Evolutionary conservation across 257 asterid genomes (phyloP).

Genomic region (Petunia axillaris): DNA sequence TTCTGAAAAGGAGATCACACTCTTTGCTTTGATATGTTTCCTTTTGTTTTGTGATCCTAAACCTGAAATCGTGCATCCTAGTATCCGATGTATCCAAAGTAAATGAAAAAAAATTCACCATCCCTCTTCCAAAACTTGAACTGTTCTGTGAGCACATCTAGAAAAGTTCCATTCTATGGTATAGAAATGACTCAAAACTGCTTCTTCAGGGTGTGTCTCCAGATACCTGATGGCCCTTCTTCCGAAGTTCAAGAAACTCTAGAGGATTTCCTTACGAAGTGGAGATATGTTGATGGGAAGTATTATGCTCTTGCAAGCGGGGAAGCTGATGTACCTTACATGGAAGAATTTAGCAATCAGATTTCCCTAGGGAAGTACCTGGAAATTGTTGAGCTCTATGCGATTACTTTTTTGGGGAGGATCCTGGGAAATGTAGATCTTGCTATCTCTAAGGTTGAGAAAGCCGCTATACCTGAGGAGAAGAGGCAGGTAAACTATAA

Average conservation of each 20-base stretch:
- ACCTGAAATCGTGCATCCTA: slow-evolving; percentile 5
- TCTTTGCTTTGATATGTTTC: slow-evolving; percentile 16
- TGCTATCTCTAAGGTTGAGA: slow-evolving; percentile 87
- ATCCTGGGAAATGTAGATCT: slow-evolving; percentile 51
- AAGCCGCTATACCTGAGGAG: slow-evolving; percentile 66
- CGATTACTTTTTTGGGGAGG: slow-evolving; percentile 57
- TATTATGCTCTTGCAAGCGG: slow-evolving; percentile 40
- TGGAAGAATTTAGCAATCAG: slow-evolving; percentile 40
- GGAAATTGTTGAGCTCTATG: slow-evolving; percentile 80
- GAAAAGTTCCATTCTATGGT: slow-evolving; percentile 4
- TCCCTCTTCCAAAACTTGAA: not conserved
- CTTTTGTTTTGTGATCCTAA: slow-evolving; percentile 20
- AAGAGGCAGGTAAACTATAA: slow-evolving; percentile 71
- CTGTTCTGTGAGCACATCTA: not conserved
- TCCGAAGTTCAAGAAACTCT: slow-evolving; percentile 57
- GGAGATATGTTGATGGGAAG: slow-evolving; percentile 56
- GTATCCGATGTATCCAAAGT: slow-evolving; percentile 20
- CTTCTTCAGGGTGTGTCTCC: slow-evolving; percentile 61
- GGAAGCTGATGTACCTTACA: slow-evolving; percentile 37
- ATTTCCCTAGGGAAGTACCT: slow-evolving; percentile 54
- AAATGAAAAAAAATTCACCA: not conserved
- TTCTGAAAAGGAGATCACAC: not conserved
- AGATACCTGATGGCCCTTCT: slow-evolving; percentile 56
- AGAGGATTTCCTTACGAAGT: slow-evolving; percentile 69
- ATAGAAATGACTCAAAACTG: slow-evolving; percentile 28